phyloP scores from a whole-genome alignment of 106 monocot genomes.

The Narthecium ossifragum region DNA sequence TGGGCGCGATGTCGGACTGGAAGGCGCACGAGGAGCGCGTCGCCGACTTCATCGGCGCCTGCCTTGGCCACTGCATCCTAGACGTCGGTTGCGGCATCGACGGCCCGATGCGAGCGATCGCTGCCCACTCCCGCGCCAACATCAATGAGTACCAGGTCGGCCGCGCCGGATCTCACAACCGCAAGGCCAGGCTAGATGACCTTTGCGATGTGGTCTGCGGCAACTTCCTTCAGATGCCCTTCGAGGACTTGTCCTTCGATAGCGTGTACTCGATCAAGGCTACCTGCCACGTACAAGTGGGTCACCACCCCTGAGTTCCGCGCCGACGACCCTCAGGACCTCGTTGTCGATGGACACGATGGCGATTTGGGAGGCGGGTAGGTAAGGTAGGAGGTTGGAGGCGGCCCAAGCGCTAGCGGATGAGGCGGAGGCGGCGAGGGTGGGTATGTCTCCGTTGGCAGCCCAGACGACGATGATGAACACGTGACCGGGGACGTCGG shows the following conservation, averaged over 20 bases:
- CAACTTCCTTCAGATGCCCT: constrained; percentile 87
- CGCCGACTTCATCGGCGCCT: too few relatives aligned
- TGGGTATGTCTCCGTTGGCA: too few relatives aligned
- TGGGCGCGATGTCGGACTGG: too few relatives aligned
- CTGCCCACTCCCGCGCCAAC: too few relatives aligned
- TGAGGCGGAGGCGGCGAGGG: too few relatives aligned
- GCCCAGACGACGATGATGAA: too few relatives aligned
- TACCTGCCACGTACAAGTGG: constrained; percentile 94
- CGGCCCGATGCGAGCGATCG: constrained; percentile 78
- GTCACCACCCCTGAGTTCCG: constrained; percentile 64
- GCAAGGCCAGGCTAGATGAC: constrained; percentile 66
- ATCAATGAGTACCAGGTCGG: too few relatives aligned
- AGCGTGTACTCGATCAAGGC: constrained; percentile 89
- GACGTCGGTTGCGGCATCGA: constrained; percentile 73
- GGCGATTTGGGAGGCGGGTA: too few relatives aligned
- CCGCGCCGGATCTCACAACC: constrained; percentile 72
- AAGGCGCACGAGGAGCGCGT: constrained; percentile 68
- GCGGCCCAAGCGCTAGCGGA: too few relatives aligned
- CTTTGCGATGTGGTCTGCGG: constrained; percentile 80
- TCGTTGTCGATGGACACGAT: too few relatives aligned
- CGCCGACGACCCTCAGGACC: constrained; percentile 36
- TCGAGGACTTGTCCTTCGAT: constrained; percentile 53
- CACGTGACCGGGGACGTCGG: too few relatives aligned
- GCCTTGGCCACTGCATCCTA: constrained; percentile 46
- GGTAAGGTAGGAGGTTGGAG: too few relatives aligned